Percentiles rank a stretch among this genome's conserved stretches.
phyloP scores from a whole-genome alignment of 805 yeast species.

The Torulaspora quercuum region DNA sequence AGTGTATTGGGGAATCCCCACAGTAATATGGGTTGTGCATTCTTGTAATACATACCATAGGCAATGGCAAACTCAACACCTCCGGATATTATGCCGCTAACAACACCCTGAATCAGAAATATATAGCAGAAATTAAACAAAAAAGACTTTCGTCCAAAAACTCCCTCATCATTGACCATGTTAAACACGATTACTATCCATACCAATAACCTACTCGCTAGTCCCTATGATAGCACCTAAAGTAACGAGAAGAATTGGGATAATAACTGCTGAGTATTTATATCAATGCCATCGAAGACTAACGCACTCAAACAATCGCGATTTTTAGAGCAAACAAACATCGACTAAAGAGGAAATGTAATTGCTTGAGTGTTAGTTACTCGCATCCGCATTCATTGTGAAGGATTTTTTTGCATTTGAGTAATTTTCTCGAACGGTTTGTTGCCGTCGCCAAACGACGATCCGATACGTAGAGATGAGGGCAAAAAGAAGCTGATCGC shows the following conservation, averaged over 20 bases:
- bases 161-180: slow-evolving; percentile 1
- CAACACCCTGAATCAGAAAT: slow-evolving; percentile 19
- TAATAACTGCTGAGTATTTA: too few relatives aligned
- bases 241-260: too few relatives aligned
- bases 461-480: too few relatives aligned
- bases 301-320: too few relatives aligned
- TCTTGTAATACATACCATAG: slow-evolving; percentile 26
- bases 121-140: slow-evolving; percentile 11
- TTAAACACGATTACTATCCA: not conserved
- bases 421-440: too few relatives aligned
- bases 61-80: slow-evolving; percentile 31
- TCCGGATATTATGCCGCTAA: slow-evolving; percentile 26
- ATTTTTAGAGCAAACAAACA: not conserved
- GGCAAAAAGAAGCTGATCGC: too few relatives aligned
- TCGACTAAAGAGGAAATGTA: slow-evolving; percentile 4
- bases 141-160: slow-evolving; percentile 3
- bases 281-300: too few relatives aligned
- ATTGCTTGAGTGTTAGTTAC: slow-evolving; percentile 2
- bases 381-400: too few relatives aligned
- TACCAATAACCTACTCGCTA: too few relatives aligned
- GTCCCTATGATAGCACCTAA: too few relatives aligned
- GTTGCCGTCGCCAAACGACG: too few relatives aligned
- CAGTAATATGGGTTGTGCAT: slow-evolving; percentile 13
- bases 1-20: slow-evolving; percentile 33
- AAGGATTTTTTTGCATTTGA: too few relatives aligned